Conservation (phyloP, 108 stramenopile species). For the Skeletonema tropicum region DNA sequence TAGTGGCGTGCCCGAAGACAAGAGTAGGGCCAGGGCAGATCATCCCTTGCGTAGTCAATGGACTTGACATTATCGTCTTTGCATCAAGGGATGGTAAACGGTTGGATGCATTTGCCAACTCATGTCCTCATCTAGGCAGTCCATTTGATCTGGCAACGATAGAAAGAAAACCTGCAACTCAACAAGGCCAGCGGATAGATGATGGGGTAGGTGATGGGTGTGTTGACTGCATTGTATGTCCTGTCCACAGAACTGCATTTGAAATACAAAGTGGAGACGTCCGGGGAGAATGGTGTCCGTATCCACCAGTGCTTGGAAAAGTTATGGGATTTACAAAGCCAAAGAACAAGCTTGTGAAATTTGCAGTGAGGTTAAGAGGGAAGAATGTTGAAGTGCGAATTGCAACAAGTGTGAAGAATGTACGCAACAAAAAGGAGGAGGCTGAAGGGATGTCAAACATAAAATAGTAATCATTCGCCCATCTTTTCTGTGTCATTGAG, state of each 20-base stretch:
- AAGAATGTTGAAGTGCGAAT: constrained; percentile 85
- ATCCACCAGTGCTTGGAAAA: constrained; percentile 91
- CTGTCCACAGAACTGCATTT: constrained; percentile 94
- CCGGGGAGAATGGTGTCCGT: constrained; percentile 97
- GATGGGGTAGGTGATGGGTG: constrained; percentile 68
- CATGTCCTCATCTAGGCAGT: constrained; percentile 96
- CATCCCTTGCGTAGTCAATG: constrained; percentile 82
- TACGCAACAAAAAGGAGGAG: constrained; percentile 23
- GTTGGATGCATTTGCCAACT: constrained; percentile 91
- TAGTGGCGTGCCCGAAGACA: constrained; percentile 80
- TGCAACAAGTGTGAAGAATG: constrained; percentile 43
- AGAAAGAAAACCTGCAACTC: constrained; percentile 62
- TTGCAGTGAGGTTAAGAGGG: constrained; percentile 76
- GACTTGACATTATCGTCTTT: constrained; percentile 75
- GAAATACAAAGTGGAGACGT: constrained; percentile 90
- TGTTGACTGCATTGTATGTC: constrained; percentile 95
- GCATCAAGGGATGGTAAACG: constrained; percentile 74
- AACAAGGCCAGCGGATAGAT: constrained; percentile 19
- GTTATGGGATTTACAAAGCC: constrained; percentile 74
- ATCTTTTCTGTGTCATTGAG: background rate
- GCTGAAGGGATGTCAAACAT: constrained; percentile 47
- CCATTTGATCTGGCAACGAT: constrained; percentile 92
- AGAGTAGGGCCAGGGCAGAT: constrained; percentile 90
- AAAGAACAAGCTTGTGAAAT: constrained; percentile 65
- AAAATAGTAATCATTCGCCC: constrained; percentile 8